Evolutionary conservation across 208 protist species (phyloP).

Genomic region (Leishmania arabica): DNA sequence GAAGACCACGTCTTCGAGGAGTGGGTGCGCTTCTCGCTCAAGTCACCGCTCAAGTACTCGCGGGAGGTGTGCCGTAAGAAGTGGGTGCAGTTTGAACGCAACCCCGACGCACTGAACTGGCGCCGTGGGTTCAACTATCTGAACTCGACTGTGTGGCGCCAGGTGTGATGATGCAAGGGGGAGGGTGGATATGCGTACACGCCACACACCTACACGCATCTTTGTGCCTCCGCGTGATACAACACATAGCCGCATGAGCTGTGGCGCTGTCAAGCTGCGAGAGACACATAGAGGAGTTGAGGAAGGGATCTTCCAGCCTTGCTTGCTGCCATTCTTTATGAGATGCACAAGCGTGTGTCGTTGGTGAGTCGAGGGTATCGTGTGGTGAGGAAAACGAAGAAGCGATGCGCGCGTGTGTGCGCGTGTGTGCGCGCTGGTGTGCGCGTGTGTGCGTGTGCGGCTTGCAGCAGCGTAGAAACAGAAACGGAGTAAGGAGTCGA

Average conservation of each 20-base stretch:
- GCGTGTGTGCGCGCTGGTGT: too few species aligned
- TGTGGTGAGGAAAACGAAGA: not conserved
- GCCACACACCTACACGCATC: not conserved
- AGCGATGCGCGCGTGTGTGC: not conserved
- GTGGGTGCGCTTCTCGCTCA: conserved; percentile 84
- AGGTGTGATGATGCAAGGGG: conserved; percentile 22
- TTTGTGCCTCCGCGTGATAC: not conserved
- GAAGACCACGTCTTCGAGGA: conserved; percentile 88
- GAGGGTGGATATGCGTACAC: not conserved
- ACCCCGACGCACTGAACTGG: conserved; percentile 86
- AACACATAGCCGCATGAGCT: not conserved
- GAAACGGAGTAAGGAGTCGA: not conserved
- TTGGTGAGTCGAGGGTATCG: not conserved
- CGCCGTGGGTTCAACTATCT: conserved; percentile 86
- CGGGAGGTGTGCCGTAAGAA: conserved; percentile 74
- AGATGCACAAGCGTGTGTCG: not conserved
- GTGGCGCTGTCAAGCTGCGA: not conserved
- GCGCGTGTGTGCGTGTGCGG: not conserved
- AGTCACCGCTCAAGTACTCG: conserved; percentile 81
- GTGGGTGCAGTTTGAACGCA: conserved; percentile 86
- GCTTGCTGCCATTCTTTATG: not conserved
- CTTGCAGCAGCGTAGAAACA: not conserved
- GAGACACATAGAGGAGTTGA: not conserved
- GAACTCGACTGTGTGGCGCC: conserved; percentile 72
- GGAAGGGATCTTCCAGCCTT: too few species aligned